Evolutionary conservation across 768 basidiomycete species (phyloP), one percentile per base, ranked within the genome.

Genomic region (Termitomyces sp.): DNA sequence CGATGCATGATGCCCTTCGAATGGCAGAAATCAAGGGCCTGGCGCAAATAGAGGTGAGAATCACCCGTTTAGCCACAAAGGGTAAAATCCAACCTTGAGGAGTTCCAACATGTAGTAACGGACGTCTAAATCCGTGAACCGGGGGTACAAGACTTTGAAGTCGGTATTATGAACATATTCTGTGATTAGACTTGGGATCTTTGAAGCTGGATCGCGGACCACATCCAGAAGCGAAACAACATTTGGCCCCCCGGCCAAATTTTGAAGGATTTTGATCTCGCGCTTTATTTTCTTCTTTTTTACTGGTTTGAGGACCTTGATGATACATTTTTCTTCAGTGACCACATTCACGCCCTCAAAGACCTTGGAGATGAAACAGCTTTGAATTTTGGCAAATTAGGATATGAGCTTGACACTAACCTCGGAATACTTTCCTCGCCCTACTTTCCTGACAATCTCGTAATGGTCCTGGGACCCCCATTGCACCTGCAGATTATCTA

Each of bases 281-380:
- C 96, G 83, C 76, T 98, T 98, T 74, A 98, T 98, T 77, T 98
- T 98, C 84, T 98, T 98, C 85, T 98, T 98, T 82, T 98, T 98
- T 40, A 98, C 95, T 0, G 96, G 96, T 72, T 98, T 98, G 63
- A 98, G 80, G 32, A 98, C 96, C 72, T 98, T 98, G 77, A 98
- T 94, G 72, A 96, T 96, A 71, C 94, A 95, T 74, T 95, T 95
- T 73, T 91, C 89, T 65, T 93, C 90, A 59, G 87, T 89, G 51
- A 89, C 84, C 59, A 94, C 85, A 69, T 95, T 91, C 66, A 96
- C 84, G 7, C 94, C 94, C 72, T 96, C 94, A 64, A 96, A 96
- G 57, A 93, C 91, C 91, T 92, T 28, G 65, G 4, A 40, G 39
- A 56, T 28, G 52, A 53, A 42, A 58, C 12, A 28, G 47, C 60